Evolutionary conservation across 306 rosid species (phyloP), one percentile per base, ranked within the genome.

Genomic region (Castanea crenata): DNA sequence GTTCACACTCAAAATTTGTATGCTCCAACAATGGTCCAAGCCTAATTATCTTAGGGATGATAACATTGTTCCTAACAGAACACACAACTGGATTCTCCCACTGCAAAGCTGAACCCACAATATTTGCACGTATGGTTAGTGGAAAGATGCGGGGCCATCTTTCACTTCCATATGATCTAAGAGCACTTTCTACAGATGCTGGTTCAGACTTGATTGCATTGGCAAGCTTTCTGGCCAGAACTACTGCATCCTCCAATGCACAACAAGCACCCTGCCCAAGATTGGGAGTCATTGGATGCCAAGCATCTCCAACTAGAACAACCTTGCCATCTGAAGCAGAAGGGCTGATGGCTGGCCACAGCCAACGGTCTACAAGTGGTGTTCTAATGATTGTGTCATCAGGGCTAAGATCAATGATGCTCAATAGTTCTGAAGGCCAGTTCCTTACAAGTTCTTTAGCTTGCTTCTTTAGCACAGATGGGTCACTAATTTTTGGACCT

Each of bases 261-360:
- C 97, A 91, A 76, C 97, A 92, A 62, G 94, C 97, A n/a, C 97
- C 99, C 82, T 94, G 99, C 0, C 94, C 97, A 0, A 94, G 97
- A 86, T 94, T 94, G 1, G 99, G 99, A 13, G 99, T 94, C 97
- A 94, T 94, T 21, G 99, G 97, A 29, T 94, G 99, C 99, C 99
- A 94, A 0, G 99, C 97, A 11, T 92, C 97, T 73, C 99, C 99
- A 3, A 91, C 97, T 35, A 92, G 71, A 68, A 91, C 97, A 71
- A 91, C 93, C 74, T 87, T 84, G 31, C 97, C 99, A 0, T 88
- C 67, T 4, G 92, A 88, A 74, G 83, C 97, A 0, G 89, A 54
- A 0, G 99, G 99, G 78, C 84, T 90, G 80, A 87, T 59, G 31
- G 81, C 86, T 0, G 95, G 99, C 97, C 97, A 94, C 14, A 92